Base-by-base conservation (phyloP, 2,329 filamentous ascomycete species). In the Dothidotthia symphoricarpi region DNA sequence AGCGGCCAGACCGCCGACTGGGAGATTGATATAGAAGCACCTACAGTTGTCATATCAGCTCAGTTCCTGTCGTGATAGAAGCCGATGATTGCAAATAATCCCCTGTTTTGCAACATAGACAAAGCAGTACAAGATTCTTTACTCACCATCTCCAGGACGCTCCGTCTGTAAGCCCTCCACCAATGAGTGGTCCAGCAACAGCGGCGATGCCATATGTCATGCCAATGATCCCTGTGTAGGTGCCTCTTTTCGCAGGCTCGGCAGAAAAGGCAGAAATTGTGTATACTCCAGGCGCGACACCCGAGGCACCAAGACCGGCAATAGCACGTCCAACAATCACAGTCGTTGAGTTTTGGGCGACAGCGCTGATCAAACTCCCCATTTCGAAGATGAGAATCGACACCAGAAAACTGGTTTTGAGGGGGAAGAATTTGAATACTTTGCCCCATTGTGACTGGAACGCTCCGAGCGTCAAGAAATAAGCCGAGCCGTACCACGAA, bases 331-430 rank as follows among this genome's bases (percentile, higher is more conserved):
- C 67, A 25, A 70, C 52, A 28, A 71, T 68, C 15, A 71, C 49
- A 2, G 61, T 60, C 6, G 53, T 55, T 4, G 59, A 64, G 33
- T 57, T 66, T 11, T 57, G 58, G 1, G 68, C 61, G 1, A 66
- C 59, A 55, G 31, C 78, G 48, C 76, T 79, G 11, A 82, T 54
- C 8, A 75, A 49, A 1, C 75, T 78, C 2, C 78, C 78, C 7
- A 80, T 10, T 51, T 80, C 75, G 47, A 82, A 81, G 41, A 79
- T 36, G 39, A 58, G 43, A 24, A 68, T 64, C 6, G 56, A 33
- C 2, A 49, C 32, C 12, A 71, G 36, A 41, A 68, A 72, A 16
- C 52, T 53, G 8, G 38, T 49, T 49, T 72, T 72, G 7, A 66
- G 53, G 3, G 59, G 51, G 41, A 69, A 71, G 51, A 67, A 74